Base-by-base conservation (phyloP, 176 grass and related monocot species). In the Zizania latifolia region DNA sequence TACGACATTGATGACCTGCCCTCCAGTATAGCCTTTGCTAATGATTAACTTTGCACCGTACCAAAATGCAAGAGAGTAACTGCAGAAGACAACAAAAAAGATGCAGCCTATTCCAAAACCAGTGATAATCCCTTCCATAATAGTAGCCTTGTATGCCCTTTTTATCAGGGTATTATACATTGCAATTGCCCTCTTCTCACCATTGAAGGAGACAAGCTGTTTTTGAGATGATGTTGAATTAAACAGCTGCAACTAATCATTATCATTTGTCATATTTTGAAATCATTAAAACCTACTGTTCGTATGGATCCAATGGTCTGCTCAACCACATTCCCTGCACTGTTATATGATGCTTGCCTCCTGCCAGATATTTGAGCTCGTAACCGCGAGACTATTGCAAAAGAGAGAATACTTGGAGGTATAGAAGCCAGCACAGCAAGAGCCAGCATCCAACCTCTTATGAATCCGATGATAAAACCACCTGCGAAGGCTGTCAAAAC, bases 311-410 rank as follows among this genome's bases (percentile, higher is more conserved):
- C 68, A 75, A 94, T 82, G 58, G 79, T 86, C 61, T 98, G 91
- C 55, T 98, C 91, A 27, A 97, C 94, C 78, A 89, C 82, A 59
- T 81, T 80, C 35, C 88, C 94, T 11, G 94, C 90, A 12, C 92
- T 84, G 0, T 70, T 37, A 48, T 97, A 97, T 71, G 86, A 90
- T 67, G 78, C 67, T 48, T 89, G 88, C 28, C 78, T 85, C 35
- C 51, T 88, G 29, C 27, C 73, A 65, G 86, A 83, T 74, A 94
- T 88, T 43, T 91, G 86, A 40, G 83, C 55, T 27, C 84, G 80
- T 19, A 91, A 0, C 15, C 70, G 76, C 17, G 92, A 88, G 62
- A 89, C 83, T 6, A 58, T 34, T 56, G 85, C 92, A 70, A 80
- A 87, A 40, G 92, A 87, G 40, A 91, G 35, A 37, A 88, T 84